A percentile compares a stretch with the other conserved stretches of the same genome.
Conservation (phyloP, 1,284 basidiomycete genomes). For the Stygiomarasmius scandens region DNA sequence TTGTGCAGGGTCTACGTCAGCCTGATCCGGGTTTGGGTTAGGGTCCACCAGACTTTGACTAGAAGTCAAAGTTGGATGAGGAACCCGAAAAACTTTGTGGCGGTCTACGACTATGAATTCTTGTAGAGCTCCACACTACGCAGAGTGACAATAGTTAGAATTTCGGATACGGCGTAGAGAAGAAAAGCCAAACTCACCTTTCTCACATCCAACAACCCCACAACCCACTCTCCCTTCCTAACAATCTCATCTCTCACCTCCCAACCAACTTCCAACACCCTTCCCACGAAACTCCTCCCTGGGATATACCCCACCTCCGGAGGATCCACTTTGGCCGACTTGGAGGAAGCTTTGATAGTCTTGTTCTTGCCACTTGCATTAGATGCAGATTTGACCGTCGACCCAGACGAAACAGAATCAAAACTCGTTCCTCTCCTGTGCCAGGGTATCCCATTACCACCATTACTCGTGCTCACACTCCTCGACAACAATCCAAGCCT, state of each 20-base stretch:
- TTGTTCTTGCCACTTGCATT: background rate
- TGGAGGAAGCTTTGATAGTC: background rate
- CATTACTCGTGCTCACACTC: slow-evolving; percentile 23
- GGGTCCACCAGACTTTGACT: slow-evolving; percentile 3
- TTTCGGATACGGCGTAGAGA: slow-evolving; percentile 11
- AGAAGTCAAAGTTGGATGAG: slow-evolving; percentile 49
- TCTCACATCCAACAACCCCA: slow-evolving; percentile 73
- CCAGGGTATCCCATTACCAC: slow-evolving; percentile 7
- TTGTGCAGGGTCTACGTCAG: background rate
- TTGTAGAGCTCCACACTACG: slow-evolving; percentile 76
- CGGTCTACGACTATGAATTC: slow-evolving; percentile 85
- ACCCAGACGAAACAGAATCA: background rate
- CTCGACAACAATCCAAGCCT: slow-evolving; percentile 22
- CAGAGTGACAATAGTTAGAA: slow-evolving; percentile 4
- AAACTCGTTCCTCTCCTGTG: slow-evolving; percentile 7
- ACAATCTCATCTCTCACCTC: slow-evolving; percentile 70
- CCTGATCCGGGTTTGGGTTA: slow-evolving; percentile 19
- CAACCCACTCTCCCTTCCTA: slow-evolving; percentile 80
- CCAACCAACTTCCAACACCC: slow-evolving; percentile 78
- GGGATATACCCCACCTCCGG: slow-evolving; percentile 71
- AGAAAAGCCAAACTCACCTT: slow-evolving; percentile 57
- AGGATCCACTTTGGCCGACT: slow-evolving; percentile 14
- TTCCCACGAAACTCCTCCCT: slow-evolving; percentile 81
- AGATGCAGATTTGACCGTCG: background rate
- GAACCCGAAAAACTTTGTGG: slow-evolving; percentile 72